Base-by-base conservation (phyloP, 768 basidiomycete genomes). In the Kwoniella europaea region DNA sequence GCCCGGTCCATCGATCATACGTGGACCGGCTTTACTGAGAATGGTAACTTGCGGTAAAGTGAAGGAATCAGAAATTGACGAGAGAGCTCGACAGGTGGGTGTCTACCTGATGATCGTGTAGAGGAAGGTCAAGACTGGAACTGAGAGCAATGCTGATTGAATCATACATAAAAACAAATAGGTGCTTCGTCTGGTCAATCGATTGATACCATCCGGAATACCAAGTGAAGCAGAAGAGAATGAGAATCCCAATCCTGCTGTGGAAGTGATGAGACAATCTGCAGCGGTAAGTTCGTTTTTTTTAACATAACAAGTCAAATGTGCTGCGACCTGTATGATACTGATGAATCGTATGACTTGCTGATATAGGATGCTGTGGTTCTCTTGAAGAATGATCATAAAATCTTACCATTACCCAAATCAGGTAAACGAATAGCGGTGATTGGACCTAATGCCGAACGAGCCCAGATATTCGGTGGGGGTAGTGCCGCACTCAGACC, bases 401-500 rank as follows among this genome's bases (percentile, higher is more conserved):
- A 82, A 2, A 73, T 90, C n/a, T 83, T 91, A 15, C 91, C 90
- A n/a, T 7, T 74, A 41, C 41, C 77, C 10, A 83, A 84, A 9
- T 85, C 78, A 9, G 71, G 83, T 60, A 68, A 74, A 59, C 91
- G 89, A 82, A 85, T 92, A 43, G 91, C 91, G 0, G 88, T 93
- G 56, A 85, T 92, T 41, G 92, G 92, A 2, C 63, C 65, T 15
- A 77, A 84, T 67, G 84, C 84, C 20, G 74, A 76, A 29, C 53
- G 76, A 16, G 71, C 75, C 12, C 67, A 69, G 3, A 68, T 72
- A 42, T 74, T 75, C 20, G 92, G 91, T 24, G 91, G 91, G 22
- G 91, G 91, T n/a, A 90, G 90, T 15, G 89, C 89, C 3, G 86
- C 88, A 2, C 85, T 93, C 62, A 90, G 88, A 72, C 85, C 91